These are phyloP conservation scores for Grosmannia huntii DNA, from an alignment of 2,329 filamentous ascomycete genomes.

Conservation along the genomic window DNA sequence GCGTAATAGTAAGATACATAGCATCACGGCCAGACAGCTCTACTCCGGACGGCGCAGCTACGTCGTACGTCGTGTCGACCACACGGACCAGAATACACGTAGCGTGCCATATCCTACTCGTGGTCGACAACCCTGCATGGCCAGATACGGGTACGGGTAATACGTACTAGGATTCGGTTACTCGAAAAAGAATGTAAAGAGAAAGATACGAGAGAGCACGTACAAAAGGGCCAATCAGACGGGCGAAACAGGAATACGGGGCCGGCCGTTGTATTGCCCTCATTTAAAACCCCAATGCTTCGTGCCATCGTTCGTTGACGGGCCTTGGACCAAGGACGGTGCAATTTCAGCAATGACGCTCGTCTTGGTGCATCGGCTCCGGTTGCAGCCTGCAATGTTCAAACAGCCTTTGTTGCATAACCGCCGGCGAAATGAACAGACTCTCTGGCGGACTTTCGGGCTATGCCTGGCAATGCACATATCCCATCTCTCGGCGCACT, in stretches of 20 bases:
- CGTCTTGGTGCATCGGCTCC: not conserved
- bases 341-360: not conserved
- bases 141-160: not conserved
- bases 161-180: not conserved
- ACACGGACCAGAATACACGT: not conserved
- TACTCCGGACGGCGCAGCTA: too few species aligned
- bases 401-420: too few species aligned
- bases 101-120: constrained; percentile 2
- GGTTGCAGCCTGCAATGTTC: not conserved
- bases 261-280: not conserved
- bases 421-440: not conserved
- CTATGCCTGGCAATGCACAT: too few species aligned
- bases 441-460: not conserved
- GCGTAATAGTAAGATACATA: too few species aligned
- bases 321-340: not conserved
- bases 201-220: too few species aligned
- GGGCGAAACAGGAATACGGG: not conserved
- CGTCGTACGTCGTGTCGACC: too few species aligned
- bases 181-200: not conserved
- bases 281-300: not conserved
- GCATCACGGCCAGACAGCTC: too few species aligned
- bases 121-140: not conserved
- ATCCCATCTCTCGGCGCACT: not conserved
- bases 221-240: not conserved
- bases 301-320: not conserved